phyloP scores from a whole-genome alignment of 768 basidiomycete genomes.

The Hygrocybe coccinea region DNA sequence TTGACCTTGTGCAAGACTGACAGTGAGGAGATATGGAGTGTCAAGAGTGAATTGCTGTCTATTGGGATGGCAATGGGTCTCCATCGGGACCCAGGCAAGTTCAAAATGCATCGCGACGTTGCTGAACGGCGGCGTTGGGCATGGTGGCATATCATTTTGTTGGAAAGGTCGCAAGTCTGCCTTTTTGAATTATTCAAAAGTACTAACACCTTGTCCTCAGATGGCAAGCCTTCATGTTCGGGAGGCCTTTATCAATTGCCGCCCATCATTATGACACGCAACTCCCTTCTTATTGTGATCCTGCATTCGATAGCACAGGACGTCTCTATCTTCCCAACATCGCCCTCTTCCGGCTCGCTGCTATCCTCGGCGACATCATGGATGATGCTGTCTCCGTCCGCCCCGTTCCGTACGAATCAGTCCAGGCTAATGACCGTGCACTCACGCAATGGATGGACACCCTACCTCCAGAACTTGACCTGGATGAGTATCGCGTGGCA shows the following conservation, averaged over 20 bases:
- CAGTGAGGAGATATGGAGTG: slow-evolving; percentile 76
- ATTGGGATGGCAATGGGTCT: slow-evolving; percentile 80
- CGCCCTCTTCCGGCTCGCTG: slow-evolving; percentile 70
- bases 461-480: slow-evolving; percentile 67
- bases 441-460: slow-evolving; percentile 72
- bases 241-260: slow-evolving; percentile 67
- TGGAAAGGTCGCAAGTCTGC: slow-evolving; percentile 73
- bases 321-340: slow-evolving; percentile 71
- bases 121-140: slow-evolving; percentile 82
- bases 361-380: slow-evolving; percentile 79
- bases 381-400: slow-evolving; percentile 77
- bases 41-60: slow-evolving; percentile 66
- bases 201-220: slow-evolving; percentile 31
- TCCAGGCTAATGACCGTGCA: slow-evolving; percentile 66
- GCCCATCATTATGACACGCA: slow-evolving; percentile 83
- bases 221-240: slow-evolving; percentile 88
- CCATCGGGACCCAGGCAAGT: slow-evolving; percentile 80
- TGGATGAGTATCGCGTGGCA: slow-evolving; percentile 72
- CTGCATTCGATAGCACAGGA: slow-evolving; percentile 55
- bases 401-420: slow-evolving; percentile 70
- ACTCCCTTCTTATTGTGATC: slow-evolving; percentile 64
- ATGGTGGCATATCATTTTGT: slow-evolving; percentile 83
- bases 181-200: too few relatives aligned
- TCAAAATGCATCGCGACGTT: slow-evolving; percentile 61
- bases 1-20: slow-evolving; percentile 69